Base-by-base conservation (phyloP, 805 yeast species). In the Saccharomycopsis malanga region DNA sequence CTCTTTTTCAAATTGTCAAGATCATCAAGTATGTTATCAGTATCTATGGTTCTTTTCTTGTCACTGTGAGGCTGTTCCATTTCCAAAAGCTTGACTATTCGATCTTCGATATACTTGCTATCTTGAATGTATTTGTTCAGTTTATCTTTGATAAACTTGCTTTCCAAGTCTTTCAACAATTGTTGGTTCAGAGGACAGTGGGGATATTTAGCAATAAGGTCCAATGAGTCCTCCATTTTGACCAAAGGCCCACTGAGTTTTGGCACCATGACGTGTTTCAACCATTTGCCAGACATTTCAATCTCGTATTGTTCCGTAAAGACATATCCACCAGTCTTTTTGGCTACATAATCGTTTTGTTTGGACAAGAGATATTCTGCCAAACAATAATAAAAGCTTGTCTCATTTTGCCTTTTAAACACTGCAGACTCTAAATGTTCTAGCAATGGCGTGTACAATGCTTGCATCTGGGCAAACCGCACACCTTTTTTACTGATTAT, bases 401-500 rank as follows among this genome's bases (percentile, higher is more conserved):
- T 21, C 4, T 20, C 23, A 14, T 30, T 45, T 36, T 23, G 10
- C 24, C 37, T 15, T 25, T 9, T 25, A 4, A 6, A 9, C 12
- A 29, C 34, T 4, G 24, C 24, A 10, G 43, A 12, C 18, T 32
- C 39, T 23, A 44, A 30, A n/a, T 38, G 32, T 12, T 45, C 41
- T 9, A 50, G 21, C 25, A 50, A 41, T 15, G 53, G 53, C 4
- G 46, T 34, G 21, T 46, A 46, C 37, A 50, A 46, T 6, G 29
- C 44, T 17, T 41, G 32, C 24, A 50, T 30, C 20, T 43, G 45
- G 7, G 37, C 22, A 37, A 50, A 50, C 24, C 43, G 46, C 6
- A 50, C 38, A 14, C 42, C 40, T 15, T 37, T 41, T 15, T 44
- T 44, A 5, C 25, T 38, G 5, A 42, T 20, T 9, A 68, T 56